Conservation (phyloP, 2,329 filamentous ascomycete species). For the Ramichloridium luteum region DNA sequence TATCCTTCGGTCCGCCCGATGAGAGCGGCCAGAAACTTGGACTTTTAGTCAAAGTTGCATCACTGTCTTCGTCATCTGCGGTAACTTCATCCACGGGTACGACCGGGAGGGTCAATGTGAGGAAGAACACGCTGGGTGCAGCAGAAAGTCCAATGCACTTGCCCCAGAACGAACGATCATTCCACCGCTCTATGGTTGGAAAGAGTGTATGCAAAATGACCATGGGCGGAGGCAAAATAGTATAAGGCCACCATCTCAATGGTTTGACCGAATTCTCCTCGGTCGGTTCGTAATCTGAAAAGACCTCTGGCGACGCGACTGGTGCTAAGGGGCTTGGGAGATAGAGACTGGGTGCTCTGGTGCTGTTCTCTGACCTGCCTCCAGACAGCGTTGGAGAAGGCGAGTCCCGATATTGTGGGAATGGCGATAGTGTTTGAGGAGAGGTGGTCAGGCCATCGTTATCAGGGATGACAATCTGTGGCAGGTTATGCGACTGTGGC, state of each 20-base stretch:
- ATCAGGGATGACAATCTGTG: no score
- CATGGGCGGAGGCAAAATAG: constrained; percentile 57
- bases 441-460: no score
- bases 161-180: constrained; percentile 70
- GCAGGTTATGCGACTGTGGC: no score
- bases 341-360: constrained; percentile 42
- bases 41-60: constrained; percentile 2
- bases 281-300: constrained; percentile 32
- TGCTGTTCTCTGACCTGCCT: constrained; percentile 12
- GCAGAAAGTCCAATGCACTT: constrained; percentile 70
- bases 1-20: neutral
- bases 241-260: constrained; percentile 57
- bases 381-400: constrained; percentile 31
- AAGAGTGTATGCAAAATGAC: constrained; percentile 65
- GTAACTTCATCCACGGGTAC: constrained; percentile 33
- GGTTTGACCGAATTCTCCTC: constrained; percentile 13
- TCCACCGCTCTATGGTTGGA: constrained; percentile 75
- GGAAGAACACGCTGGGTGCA: constrained; percentile 77
- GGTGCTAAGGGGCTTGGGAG: constrained; percentile 32
- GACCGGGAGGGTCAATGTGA: constrained; percentile 84
- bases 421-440: no score
- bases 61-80: constrained; percentile 2
- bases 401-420: constrained; percentile 51
- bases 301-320: constrained; percentile 12
- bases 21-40: neutral